Percentiles rank a stretch among this genome's conserved stretches.
Conservation (phyloP, 352 stramenopile species). For the Pythium aphanidermatum region DNA sequence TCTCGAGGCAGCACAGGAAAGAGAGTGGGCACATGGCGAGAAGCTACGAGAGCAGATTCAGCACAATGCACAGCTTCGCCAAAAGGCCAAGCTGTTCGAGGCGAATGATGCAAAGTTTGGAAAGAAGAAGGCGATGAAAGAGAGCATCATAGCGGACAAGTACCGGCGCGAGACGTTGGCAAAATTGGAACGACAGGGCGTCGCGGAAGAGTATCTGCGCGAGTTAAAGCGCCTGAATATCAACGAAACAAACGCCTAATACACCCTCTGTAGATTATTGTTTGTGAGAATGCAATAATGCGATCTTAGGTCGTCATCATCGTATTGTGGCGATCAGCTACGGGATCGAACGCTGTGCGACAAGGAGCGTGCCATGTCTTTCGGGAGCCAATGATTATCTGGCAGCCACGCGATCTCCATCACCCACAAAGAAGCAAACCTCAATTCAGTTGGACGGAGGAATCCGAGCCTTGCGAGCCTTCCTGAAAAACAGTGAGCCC, state of each 20-base stretch:
- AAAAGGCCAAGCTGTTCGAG: constrained; percentile 59
- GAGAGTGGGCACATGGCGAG: constrained; percentile 29
- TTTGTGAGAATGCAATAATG: constrained; percentile 9
- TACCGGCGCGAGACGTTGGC: constrained; percentile 54
- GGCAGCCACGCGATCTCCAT: too few species aligned
- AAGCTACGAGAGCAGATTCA: constrained; percentile 49
- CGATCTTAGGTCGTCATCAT: too few species aligned
- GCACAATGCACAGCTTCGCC: constrained; percentile 36
- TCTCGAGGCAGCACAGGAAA: constrained; percentile 26
- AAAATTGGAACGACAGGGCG: constrained; percentile 53
- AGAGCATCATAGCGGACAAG: constrained; percentile 74
- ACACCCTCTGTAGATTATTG: constrained; percentile 52
- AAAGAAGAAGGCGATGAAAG: constrained; percentile 68
- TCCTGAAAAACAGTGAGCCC: too few species aligned
- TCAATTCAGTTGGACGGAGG: too few species aligned
- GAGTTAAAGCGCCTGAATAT: constrained; percentile 60
- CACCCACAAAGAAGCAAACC: too few species aligned
- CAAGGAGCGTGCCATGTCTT: too few species aligned
- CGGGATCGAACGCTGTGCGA: too few species aligned
- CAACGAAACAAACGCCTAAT: constrained; percentile 54
- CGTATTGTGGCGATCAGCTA: too few species aligned
- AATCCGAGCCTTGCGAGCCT: too few species aligned
- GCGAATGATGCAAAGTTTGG: constrained; percentile 63
- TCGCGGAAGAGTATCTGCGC: constrained; percentile 60
- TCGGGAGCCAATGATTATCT: too few species aligned